These are phyloP conservation scores for Gentiana macrophylla DNA, from an alignment of 257 asterid species.

Conservation along the genomic window DNA sequence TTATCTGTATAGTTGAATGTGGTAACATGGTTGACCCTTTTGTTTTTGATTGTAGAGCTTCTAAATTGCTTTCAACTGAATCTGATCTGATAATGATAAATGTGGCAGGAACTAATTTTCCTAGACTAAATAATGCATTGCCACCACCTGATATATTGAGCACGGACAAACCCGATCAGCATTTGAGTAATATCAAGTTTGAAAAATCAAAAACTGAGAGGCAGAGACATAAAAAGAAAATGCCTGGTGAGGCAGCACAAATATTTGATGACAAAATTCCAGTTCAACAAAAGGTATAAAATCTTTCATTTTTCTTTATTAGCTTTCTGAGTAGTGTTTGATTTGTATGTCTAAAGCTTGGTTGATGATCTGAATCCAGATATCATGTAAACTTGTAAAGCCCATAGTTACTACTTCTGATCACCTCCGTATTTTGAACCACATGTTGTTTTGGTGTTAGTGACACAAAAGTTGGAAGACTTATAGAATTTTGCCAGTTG, in stretches of 20 bases:
- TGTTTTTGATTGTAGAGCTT: slow-evolving; percentile 2
- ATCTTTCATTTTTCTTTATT: not conserved
- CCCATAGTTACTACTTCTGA: too few relatives aligned
- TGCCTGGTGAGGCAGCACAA: slow-evolving; percentile 68
- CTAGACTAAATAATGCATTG: slow-evolving; percentile 31
- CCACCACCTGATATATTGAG: slow-evolving; percentile 36
- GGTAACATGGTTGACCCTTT: not conserved
- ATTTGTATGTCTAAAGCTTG: not conserved
- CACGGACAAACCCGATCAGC: slow-evolving; percentile 28
- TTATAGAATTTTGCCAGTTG: too few relatives aligned
- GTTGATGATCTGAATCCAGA: not conserved
- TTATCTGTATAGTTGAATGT: too few relatives aligned
- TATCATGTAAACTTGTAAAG: not conserved
- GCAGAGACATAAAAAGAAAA: slow-evolving; percentile 36
- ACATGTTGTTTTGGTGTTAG: too few relatives aligned
- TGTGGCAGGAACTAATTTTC: slow-evolving; percentile 39
- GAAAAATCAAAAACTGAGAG: slow-evolving; percentile 67
- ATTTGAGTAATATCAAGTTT: slow-evolving; percentile 19
- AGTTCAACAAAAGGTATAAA: slow-evolving; percentile 67
- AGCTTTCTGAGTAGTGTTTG: not conserved
- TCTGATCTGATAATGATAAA: slow-evolving; percentile 10
- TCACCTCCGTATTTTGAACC: too few relatives aligned
- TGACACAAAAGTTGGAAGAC: too few relatives aligned
- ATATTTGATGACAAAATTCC: slow-evolving; percentile 61
- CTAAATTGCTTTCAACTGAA: slow-evolving; percentile 7